Evolutionary conservation across 1,139 yeast genomes (phyloP), one percentile per base, ranked within the genome.

Genomic region (Sugiyamaella sp.): DNA sequence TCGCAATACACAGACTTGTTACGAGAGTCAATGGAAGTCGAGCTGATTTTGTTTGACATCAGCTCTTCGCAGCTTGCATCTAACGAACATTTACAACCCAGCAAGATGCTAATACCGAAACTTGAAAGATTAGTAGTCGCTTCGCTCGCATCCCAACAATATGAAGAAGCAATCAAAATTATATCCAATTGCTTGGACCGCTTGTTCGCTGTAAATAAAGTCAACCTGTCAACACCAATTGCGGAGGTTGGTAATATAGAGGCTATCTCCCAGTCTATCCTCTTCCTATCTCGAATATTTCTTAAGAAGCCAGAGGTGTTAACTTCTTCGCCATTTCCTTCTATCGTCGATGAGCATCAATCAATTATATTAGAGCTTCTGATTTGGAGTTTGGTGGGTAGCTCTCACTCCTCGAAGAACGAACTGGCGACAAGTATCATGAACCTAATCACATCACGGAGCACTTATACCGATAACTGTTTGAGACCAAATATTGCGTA

Each of bases 291-390:
- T 19, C 44, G 50, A 21, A 37, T 46, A 46, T 27, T 17, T 14
- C 10, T 25, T 14, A 46, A 46, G 21, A 24, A 25, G 25, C 25
- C 17, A 14, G 17, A 24, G 3, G n/a, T 21, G 2, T n/a, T 33
- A 22, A 27, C 20, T 10, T 8, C 29, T 10, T 33, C 33, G 24
- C 32, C 20, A 6, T n/a, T 41, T 8, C 20, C 16, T 12, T 8
- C 20, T n/a, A 14, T 22, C 4, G n/a, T 24, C 19, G 5, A 24
- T 10, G 39, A 29, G 19, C 41, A 44, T 10, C 21, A 20, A 14
- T 33, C 40, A 21, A 44, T 44, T 2, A 33, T 33, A 22, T 35
- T 44, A 33, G 48, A 44, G 10, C 40, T 35, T 44, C 20, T 44
- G n/a, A 12, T 44, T 2, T 33, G 48, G 41, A 16, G 21, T 12